Evolutionary conservation across 306 rosid species (phyloP).

Genomic region (Casuarina equisetifolia): DNA sequence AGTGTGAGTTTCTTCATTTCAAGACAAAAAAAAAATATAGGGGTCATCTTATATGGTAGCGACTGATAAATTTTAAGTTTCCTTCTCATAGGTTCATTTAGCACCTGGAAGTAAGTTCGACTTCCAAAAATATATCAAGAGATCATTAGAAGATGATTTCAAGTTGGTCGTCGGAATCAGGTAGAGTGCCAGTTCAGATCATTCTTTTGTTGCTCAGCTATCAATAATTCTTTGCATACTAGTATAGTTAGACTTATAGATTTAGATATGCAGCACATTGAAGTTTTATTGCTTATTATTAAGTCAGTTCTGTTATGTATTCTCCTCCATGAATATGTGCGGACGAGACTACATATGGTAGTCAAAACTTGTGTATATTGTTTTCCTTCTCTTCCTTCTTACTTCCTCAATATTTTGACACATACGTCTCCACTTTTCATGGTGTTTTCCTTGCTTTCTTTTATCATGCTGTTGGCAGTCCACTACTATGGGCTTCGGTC

Average conservation of each 20-base stretch:
- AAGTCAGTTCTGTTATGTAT: no score
- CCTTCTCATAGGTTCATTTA: conserved; percentile 71
- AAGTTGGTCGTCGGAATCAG: conserved; percentile 97
- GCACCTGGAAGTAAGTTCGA: conserved; percentile 93
- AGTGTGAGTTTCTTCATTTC: conserved; percentile 50
- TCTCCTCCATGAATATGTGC: no score
- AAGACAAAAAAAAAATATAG: background rate
- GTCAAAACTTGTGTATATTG: no score
- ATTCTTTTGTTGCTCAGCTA: background rate
- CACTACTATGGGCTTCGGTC: conserved; percentile 82
- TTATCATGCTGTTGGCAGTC: conserved; percentile 59
- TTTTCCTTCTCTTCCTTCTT: no score
- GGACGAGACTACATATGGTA: no score
- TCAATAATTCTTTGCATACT: background rate
- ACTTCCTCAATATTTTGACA: no score
- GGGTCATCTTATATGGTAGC: background rate
- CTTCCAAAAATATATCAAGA: conserved; percentile 91
- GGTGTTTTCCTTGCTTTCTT: conserved; percentile 1
- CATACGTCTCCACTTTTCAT: no score
- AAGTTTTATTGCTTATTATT: no score
- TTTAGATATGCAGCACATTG: no score
- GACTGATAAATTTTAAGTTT: background rate
- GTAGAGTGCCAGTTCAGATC: conserved; percentile 38
- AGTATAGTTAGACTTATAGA: no score
- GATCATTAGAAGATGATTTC: conserved; percentile 95